These are phyloP conservation scores for Pichia cactophila DNA, from an alignment of 1,139 yeast genomes.

Conservation along the genomic window DNA sequence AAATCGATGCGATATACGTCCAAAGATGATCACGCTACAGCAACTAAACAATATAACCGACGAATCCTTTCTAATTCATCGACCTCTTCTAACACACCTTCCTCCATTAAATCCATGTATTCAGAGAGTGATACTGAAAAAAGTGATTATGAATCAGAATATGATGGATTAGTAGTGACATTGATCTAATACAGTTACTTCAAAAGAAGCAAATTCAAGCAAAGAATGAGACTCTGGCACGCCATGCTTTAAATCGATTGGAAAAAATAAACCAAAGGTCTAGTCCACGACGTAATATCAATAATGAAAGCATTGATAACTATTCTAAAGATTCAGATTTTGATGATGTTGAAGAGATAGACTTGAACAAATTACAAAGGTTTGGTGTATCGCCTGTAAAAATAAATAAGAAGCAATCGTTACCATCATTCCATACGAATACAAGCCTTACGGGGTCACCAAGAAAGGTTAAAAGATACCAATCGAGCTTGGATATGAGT, in stretches of 20 bases:
- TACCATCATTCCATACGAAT: slow-evolving; percentile 14
- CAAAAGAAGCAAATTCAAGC: slow-evolving; percentile 17
- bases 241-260: slow-evolving; percentile 2
- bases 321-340: slow-evolving; percentile 21
- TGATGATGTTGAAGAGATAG: slow-evolving; percentile 14
- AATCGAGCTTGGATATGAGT: slow-evolving; percentile 23
- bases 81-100: slow-evolving; percentile 21
- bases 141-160: slow-evolving; percentile 28
- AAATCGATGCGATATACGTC: not conserved
- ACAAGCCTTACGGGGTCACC: slow-evolving; percentile 12
- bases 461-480: slow-evolving; percentile 20
- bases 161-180: slow-evolving; percentile 7
- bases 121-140: slow-evolving; percentile 27
- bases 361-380: slow-evolving; percentile 4
- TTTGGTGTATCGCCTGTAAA: slow-evolving; percentile 2
- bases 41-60: not conserved
- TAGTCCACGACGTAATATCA: not conserved
- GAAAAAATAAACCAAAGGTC: not conserved
- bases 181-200: slow-evolving; percentile 14
- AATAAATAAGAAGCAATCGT: slow-evolving; percentile 18
- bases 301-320: slow-evolving; percentile 17
- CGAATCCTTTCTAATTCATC: slow-evolving; percentile 9
- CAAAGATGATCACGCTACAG: not conserved
- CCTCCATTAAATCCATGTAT: slow-evolving; percentile 16
- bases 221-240: slow-evolving; percentile 13